A percentile compares a stretch with the other conserved stretches of the same genome.
phyloP scores from a whole-genome alignment of 2,329 filamentous ascomycete genomes.

The Fusarium denticulatum region DNA sequence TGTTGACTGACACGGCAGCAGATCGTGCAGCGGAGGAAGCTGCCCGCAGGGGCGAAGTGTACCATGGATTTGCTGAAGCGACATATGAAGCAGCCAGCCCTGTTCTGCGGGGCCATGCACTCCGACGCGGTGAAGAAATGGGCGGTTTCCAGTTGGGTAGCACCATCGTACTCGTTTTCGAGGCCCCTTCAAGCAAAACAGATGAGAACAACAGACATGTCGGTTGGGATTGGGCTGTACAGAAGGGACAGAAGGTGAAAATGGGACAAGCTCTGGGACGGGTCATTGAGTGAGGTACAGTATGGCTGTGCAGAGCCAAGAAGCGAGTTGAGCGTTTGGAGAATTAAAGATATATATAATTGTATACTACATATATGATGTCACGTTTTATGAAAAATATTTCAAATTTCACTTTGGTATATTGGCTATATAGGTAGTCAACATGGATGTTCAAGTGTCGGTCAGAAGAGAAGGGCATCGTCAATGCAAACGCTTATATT shows the following conservation, averaged over 20 bases:
- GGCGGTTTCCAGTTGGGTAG: constrained; percentile 96
- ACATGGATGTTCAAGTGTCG: not conserved
- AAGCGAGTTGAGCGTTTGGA: constrained; percentile 16
- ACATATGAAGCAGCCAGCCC: constrained; percentile 82
- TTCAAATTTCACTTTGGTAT: not conserved
- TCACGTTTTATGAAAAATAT: not conserved
- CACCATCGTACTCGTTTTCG: constrained; percentile 95
- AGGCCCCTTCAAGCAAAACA: constrained; percentile 76
- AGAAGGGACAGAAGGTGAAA: constrained; percentile 88
- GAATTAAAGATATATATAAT: constrained; percentile 24
- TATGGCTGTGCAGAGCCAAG: constrained; percentile 15
- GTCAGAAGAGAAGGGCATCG: not conserved
- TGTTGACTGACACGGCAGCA: constrained; percentile 91
- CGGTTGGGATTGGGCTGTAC: constrained; percentile 87
- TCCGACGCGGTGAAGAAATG: constrained; percentile 94
- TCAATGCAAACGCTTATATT: not conserved
- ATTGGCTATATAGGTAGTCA: not conserved
- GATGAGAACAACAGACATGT: constrained; percentile 64
- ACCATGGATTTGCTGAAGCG: constrained; percentile 92
- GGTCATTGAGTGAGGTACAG: constrained; percentile 63
- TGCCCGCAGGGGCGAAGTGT: constrained; percentile 77
- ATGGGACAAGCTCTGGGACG: constrained; percentile 87
- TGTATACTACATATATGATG: constrained; percentile 6
- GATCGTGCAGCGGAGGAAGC: constrained; percentile 87
- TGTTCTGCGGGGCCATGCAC: constrained; percentile 82